These are phyloP conservation scores for Russula compacta DNA, from an alignment of 768 basidiomycete species.

Conservation along the genomic window DNA sequence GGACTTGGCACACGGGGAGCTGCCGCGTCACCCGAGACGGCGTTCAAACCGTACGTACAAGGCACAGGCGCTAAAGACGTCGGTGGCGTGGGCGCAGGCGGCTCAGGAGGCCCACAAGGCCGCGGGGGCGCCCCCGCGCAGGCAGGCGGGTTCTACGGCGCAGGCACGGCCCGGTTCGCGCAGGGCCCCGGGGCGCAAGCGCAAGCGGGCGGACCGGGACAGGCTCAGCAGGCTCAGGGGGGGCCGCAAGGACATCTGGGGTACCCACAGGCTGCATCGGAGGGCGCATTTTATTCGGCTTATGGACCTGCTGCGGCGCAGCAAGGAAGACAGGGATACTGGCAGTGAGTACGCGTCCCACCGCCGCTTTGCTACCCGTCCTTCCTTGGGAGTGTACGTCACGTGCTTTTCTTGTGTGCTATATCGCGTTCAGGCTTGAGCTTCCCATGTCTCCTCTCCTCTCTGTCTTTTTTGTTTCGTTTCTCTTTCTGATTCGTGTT, in stretches of 20 bases:
- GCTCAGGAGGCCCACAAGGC: constrained; percentile 33
- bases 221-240: constrained; percentile 31
- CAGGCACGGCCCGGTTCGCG: constrained; percentile 33
- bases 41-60: constrained; percentile 70
- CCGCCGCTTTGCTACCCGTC: constrained; percentile 4
- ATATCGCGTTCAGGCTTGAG: constrained; percentile 4
- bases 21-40: constrained; percentile 56
- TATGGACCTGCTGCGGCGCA: constrained; percentile 39
- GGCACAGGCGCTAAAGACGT: constrained; percentile 45
- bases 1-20: constrained; percentile 44
- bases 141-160: constrained; percentile 39
- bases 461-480: constrained; percentile 16
- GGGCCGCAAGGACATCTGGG: constrained; percentile 48
- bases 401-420: constrained; percentile 2
- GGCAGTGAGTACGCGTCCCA: constrained; percentile 28
- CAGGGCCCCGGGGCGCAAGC: constrained; percentile 31
- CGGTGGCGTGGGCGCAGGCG: constrained; percentile 33
- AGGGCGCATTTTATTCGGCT: constrained; percentile 52
- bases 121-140: constrained; percentile 38
- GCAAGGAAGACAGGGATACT: constrained; percentile 40
- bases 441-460: constrained; percentile 12
- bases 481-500: constrained; percentile 18
- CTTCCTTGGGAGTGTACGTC: background rate
- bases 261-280: constrained; percentile 58
- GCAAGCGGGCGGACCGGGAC: constrained; percentile 40